Evolutionary conservation across 495 filamentous ascomycete species (phyloP).

Genomic region (Ramalina intermedia): DNA sequence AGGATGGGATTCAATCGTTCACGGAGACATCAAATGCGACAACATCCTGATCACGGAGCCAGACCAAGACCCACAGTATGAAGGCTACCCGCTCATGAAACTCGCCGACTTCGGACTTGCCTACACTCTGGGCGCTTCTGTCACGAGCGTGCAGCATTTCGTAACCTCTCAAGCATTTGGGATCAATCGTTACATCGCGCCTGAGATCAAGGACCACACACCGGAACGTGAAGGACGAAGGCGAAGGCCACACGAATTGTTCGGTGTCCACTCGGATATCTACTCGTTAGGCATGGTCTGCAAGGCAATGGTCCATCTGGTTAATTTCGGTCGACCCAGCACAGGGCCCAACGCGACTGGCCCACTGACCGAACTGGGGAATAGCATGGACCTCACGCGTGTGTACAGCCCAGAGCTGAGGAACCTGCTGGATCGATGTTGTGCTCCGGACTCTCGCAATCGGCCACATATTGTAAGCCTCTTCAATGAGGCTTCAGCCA

Average conservation of each 20-base stretch:
- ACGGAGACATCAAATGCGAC: constrained; percentile 40
- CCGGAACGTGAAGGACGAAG: constrained; percentile 1
- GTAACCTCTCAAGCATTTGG: background rate
- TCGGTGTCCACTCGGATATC: constrained; percentile 6
- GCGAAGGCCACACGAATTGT: constrained; percentile 1
- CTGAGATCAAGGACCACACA: constrained; percentile 2
- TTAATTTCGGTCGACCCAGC: background rate
- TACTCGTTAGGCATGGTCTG: constrained; percentile 5
- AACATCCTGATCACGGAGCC: constrained; percentile 30
- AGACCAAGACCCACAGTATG: background rate
- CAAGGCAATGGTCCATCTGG: background rate
- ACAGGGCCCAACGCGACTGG: background rate
- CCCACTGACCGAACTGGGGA: constrained; percentile 6
- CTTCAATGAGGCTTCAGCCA: background rate
- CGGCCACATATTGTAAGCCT: background rate
- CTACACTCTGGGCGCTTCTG: background rate
- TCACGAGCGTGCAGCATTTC: constrained; percentile 5
- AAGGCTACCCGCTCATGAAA: constrained; percentile 11
- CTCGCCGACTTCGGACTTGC: constrained; percentile 13
- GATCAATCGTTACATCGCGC: constrained; percentile 6
- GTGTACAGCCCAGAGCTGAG: constrained; percentile 31
- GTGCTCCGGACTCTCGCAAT: background rate
- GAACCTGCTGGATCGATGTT: background rate
- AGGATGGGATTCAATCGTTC: constrained; percentile 25
- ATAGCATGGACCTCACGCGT: constrained; percentile 22